A percentile compares a stretch with the other conserved stretches of the same genome.
These are phyloP conservation scores for Lichtheimia hyalospora DNA, from an alignment of 371 early-diverging fungal species.

Conservation along the genomic window DNA sequence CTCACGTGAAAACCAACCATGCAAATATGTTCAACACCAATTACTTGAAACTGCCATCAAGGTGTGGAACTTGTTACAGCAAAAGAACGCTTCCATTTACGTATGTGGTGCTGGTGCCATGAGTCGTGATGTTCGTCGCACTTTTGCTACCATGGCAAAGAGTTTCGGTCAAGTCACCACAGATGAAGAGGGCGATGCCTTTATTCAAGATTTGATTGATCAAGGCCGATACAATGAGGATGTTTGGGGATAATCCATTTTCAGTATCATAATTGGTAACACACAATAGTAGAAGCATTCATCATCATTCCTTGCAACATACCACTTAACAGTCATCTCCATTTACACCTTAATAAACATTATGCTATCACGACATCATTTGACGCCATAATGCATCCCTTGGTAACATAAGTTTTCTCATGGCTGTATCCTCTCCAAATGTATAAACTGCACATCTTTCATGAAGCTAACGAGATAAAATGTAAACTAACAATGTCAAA, in stretches of 20 bases:
- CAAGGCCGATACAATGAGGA: constrained; percentile 45
- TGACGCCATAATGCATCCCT: too few relatives aligned
- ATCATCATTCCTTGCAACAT: too few relatives aligned
- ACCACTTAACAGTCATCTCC: too few relatives aligned
- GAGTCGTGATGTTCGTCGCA: constrained; percentile 46
- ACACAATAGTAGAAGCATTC: too few relatives aligned
- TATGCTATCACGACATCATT: too few relatives aligned
- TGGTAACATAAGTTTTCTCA: too few relatives aligned
- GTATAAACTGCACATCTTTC: too few relatives aligned
- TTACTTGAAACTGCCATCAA: constrained; percentile 33
- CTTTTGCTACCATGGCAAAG: constrained; percentile 34
- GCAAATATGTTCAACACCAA: constrained; percentile 47
- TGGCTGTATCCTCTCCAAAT: too few relatives aligned
- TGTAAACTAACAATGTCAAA: too few relatives aligned
- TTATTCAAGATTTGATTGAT: constrained; percentile 25
- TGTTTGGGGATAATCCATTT: constrained; percentile 46
- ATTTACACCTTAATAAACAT: too few relatives aligned
- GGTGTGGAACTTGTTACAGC: constrained; percentile 28
- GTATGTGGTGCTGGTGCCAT: constrained; percentile 47
- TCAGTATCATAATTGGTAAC: too few relatives aligned
- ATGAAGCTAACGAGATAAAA: too few relatives aligned
- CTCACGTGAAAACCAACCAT: constrained; percentile 48
- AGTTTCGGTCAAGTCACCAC: constrained; percentile 32
- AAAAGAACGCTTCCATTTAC: constrained; percentile 27
- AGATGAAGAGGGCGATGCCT: constrained; percentile 32